A percentile compares a stretch with the other conserved stretches of the same genome.
phyloP scores from a whole-genome alignment of 805 yeast species.

The Grigorovia yakushimaensis region DNA sequence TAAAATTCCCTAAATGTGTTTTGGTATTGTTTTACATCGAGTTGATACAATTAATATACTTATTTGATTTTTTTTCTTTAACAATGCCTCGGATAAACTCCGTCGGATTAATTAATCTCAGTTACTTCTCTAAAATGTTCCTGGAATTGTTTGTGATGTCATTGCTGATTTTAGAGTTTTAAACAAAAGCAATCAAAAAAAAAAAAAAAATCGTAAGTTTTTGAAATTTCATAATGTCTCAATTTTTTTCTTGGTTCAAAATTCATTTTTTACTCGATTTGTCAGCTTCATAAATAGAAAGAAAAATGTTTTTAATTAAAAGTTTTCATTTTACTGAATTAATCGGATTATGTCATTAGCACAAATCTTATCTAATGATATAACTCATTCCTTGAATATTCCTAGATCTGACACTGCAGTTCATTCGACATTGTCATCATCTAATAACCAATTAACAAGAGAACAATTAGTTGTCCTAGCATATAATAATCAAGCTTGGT shows the following conservation, averaged over 20 bases:
- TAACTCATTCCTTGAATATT: conserved; percentile 8
- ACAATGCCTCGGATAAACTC: not conserved
- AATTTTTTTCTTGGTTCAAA: not conserved
- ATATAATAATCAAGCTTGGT: conserved; percentile 16
- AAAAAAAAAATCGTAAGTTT: not conserved
- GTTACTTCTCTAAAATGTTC: not conserved
- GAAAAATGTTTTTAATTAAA: too few species aligned
- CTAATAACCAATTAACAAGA: conserved; percentile 4
- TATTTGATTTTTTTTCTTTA: not conserved
- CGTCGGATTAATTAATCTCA: not conserved
- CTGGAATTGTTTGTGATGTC: not conserved
- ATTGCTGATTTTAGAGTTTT: not conserved
- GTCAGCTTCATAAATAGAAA: too few species aligned
- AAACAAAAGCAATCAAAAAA: too few species aligned
- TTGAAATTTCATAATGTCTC: not conserved
- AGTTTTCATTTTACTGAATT: too few species aligned
- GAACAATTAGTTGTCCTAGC: conserved; percentile 12
- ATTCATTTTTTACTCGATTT: not conserved
- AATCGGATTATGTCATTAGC: not conserved
- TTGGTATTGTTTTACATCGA: too few species aligned
- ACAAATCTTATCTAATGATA: not conserved
- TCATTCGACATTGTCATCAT: not conserved
- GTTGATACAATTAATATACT: too few species aligned
- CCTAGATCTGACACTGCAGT: not conserved
- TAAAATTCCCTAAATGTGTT: too few species aligned